Evolutionary conservation across 164 flowering plant species (phyloP), one percentile per base, ranked within the genome.

Genomic region (Vitis cinerea): DNA sequence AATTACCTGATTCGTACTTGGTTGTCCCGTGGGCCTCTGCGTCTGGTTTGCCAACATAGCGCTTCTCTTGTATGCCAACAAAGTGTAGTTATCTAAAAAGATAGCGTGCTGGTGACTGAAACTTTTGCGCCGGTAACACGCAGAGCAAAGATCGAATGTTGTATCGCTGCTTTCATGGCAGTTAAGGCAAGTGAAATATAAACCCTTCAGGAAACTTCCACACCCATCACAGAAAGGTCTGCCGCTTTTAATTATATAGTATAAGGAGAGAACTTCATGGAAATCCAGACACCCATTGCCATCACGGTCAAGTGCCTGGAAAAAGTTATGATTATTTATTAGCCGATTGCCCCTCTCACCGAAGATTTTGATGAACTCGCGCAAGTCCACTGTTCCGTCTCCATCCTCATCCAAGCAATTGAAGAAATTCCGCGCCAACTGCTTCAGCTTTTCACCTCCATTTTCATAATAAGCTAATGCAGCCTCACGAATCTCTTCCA

Each of bases 81-180:
- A 17, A 17, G n/a, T n/a, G n/a, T n/a, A n/a, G n/a, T n/a, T n/a
- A n/a, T n/a, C n/a, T n/a, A n/a, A n/a, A n/a, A n/a, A n/a, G n/a
- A n/a, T n/a, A n/a, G n/a, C n/a, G n/a, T n/a, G n/a, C n/a, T n/a
- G n/a, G n/a, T n/a, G n/a, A n/a, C n/a, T n/a, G n/a, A n/a, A n/a
- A n/a, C n/a, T n/a, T n/a, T n/a, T n/a, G n/a, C n/a, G n/a, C n/a
- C n/a, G n/a, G n/a, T n/a, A n/a, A n/a, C n/a, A n/a, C n/a, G n/a
- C n/a, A n/a, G n/a, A n/a, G n/a, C n/a, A 70, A 9, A 70, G 47
- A 13, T 63, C 53, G 19, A 10, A 62, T 37, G 61, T n/a, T 4
- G 1, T 3, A 4, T 1, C 1, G 47, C 9, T 16, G n/a, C 57
- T 13, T 9, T 23, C 58, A 30, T 62, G 44, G 72, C 72, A 70